Percentiles rank a stretch among this genome's conserved stretches.
Conservation (phyloP, 1,139 yeast genomes). For the Hansenula lynferdii region DNA sequence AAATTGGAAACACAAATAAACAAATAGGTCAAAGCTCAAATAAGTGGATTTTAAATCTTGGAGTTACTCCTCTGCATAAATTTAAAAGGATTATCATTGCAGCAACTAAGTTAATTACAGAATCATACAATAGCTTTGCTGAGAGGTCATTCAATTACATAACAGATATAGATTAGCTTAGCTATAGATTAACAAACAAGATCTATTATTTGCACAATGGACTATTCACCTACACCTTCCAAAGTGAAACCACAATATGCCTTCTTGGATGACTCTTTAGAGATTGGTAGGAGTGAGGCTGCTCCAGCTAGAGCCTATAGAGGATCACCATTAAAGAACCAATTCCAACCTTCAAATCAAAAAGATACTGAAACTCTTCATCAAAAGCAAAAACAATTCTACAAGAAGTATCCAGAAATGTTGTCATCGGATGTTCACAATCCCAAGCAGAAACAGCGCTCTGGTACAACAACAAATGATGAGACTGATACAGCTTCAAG, state of each 20-base stretch:
- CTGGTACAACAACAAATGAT: neutral
- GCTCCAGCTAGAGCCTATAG: neutral
- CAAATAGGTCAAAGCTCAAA: neutral
- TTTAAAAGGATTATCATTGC: no score
- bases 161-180: neutral
- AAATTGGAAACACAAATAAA: neutral
- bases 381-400: conserved; percentile 12
- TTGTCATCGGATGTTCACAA: no score
- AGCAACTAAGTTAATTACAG: no score
- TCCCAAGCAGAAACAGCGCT: conserved; percentile 5
- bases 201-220: conserved; percentile 11
- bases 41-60: no score
- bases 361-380: conserved; percentile 5
- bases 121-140: no score
- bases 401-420: conserved; percentile 13
- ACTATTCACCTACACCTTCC: conserved; percentile 22
- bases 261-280: conserved; percentile 19
- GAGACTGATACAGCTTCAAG: conserved; percentile 17
- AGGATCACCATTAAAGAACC: conserved; percentile 5
- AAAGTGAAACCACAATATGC: conserved; percentile 17
- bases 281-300: conserved; percentile 7
- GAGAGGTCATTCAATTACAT: no score
- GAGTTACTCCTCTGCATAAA: no score
- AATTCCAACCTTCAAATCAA: neutral
- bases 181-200: neutral